A percentile compares a stretch with the other conserved stretches of the same genome.
phyloP scores from a whole-genome alignment of 768 basidiomycete species.

The Tylopilus cervinicoccineus region DNA sequence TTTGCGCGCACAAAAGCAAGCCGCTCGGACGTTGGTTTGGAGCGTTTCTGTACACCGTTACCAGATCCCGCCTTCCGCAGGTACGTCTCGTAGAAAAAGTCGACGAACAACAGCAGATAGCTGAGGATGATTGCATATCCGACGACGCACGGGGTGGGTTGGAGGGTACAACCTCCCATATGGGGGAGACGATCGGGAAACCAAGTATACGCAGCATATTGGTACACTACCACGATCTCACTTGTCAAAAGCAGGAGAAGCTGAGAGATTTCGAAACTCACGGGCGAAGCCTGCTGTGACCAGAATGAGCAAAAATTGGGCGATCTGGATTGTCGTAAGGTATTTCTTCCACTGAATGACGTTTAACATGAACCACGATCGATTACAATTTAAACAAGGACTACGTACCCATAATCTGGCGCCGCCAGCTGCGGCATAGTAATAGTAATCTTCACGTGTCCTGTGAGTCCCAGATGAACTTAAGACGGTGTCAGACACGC shows the following conservation, averaged over 20 bases:
- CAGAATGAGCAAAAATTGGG: constrained; percentile 20
- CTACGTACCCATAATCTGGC: constrained; percentile 17
- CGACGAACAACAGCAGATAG: constrained; percentile 20
- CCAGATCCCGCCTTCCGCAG: neutral
- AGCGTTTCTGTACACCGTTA: neutral
- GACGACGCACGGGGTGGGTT: constrained; percentile 12
- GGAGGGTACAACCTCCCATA: constrained; percentile 14
- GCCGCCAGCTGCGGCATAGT: constrained; percentile 86
- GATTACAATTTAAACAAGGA: neutral
- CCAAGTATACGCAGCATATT: constrained; percentile 18
- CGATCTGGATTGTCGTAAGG: constrained; percentile 22
- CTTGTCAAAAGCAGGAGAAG: neutral
- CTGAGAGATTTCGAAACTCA: neutral
- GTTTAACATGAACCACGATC: neutral
- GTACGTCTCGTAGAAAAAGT: constrained; percentile 20
- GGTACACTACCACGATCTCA: constrained; percentile 6
- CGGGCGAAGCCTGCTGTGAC: constrained; percentile 5
- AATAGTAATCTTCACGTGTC: constrained; percentile 79
- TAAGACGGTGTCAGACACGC: constrained; percentile 31
- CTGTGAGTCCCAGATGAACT: neutral
- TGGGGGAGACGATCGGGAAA: constrained; percentile 14
- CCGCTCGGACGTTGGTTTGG: neutral
- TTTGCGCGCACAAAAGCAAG: constrained; percentile 10
- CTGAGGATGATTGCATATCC: constrained; percentile 13
- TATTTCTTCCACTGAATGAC: constrained; percentile 20